phyloP scores from a whole-genome alignment of 2,329 filamentous ascomycete genomes.

The Colletotrichum spaethianum region DNA sequence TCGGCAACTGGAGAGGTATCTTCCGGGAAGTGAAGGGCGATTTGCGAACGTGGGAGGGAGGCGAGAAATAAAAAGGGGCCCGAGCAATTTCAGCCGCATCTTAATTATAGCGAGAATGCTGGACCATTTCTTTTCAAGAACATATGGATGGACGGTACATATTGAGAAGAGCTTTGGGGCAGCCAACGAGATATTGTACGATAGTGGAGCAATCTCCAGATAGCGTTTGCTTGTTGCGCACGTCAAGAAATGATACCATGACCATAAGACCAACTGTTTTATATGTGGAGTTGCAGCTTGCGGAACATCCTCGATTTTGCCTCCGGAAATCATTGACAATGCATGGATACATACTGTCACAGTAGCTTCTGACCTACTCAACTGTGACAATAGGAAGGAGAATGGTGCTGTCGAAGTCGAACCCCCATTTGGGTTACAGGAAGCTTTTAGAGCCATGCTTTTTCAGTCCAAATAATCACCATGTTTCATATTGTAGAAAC shows the following conservation, averaged over 20 bases:
- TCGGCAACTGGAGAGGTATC: slow-evolving; percentile 45
- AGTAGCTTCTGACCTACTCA: not conserved
- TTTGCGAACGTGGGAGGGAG: slow-evolving; percentile 37
- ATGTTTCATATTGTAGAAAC: too few relatives aligned
- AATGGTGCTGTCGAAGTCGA: not conserved
- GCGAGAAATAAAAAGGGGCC: slow-evolving; percentile 11
- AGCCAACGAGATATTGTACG: too few relatives aligned
- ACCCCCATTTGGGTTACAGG: not conserved
- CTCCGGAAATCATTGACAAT: too few relatives aligned
- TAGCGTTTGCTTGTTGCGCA: not conserved
- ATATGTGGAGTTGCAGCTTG: not conserved
- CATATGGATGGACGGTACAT: slow-evolving; percentile 5
- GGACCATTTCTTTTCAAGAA: not conserved
- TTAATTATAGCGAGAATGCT: not conserved
- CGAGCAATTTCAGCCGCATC: not conserved
- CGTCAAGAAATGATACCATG: not conserved
- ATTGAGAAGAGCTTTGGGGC: not conserved
- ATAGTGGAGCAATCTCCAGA: not conserved
- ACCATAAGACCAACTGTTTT: too few relatives aligned
- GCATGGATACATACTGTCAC: not conserved
- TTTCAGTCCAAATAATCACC: too few relatives aligned
- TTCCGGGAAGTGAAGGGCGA: slow-evolving; percentile 44
- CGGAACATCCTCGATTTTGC: too few relatives aligned
- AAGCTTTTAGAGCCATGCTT: not conserved
- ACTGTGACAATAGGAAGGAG: not conserved